A percentile compares a stretch with the other conserved stretches of the same genome.
Evolutionary conservation across 2,329 filamentous ascomycete genomes (phyloP).

Genomic region (Orbilia ellipsospora): DNA sequence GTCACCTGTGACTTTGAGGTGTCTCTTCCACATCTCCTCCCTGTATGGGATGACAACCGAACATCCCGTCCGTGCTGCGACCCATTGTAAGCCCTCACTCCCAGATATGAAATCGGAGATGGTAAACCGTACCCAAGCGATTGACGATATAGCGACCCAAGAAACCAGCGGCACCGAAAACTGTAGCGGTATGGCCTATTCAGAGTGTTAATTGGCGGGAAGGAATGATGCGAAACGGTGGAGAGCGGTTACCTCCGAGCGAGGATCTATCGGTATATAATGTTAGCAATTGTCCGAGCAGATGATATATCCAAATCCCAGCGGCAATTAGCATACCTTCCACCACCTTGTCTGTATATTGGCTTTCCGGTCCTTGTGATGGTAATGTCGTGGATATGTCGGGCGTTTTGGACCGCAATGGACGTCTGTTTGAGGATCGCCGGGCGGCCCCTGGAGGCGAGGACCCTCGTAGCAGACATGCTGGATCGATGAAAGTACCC

Average conservation of each 20-base stretch:
- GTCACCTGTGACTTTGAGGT: constrained; percentile 95
- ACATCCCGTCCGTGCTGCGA: constrained; percentile 86
- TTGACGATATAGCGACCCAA: constrained; percentile 98
- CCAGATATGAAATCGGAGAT: no score
- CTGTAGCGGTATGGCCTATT: constrained; percentile 90
- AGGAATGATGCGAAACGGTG: neutral
- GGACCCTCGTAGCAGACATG: constrained; percentile 51
- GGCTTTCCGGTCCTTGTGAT: constrained; percentile 98
- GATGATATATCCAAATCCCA: neutral
- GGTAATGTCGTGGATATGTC: constrained; percentile 79
- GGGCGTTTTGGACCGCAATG: constrained; percentile 63
- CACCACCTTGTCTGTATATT: constrained; percentile 83
- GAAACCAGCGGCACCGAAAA: constrained; percentile 97
- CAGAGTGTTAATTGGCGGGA: constrained; percentile 53
- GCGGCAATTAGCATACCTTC: constrained; percentile 74
- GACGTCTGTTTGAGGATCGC: constrained; percentile 61
- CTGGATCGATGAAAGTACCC: constrained; percentile 16
- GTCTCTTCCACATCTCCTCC: constrained; percentile 97
- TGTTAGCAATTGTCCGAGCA: constrained; percentile 19
- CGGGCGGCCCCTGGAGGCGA: constrained; percentile 65
- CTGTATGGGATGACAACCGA: constrained; percentile 93
- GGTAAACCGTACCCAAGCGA: constrained; percentile 74
- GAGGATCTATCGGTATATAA: constrained; percentile 72
- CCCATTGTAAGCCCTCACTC: constrained; percentile 9
- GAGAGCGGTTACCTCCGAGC: constrained; percentile 76